Evolutionary conservation across 2,329 filamentous ascomycete genomes (phyloP).

Genomic region (Eurotiales sp.): DNA sequence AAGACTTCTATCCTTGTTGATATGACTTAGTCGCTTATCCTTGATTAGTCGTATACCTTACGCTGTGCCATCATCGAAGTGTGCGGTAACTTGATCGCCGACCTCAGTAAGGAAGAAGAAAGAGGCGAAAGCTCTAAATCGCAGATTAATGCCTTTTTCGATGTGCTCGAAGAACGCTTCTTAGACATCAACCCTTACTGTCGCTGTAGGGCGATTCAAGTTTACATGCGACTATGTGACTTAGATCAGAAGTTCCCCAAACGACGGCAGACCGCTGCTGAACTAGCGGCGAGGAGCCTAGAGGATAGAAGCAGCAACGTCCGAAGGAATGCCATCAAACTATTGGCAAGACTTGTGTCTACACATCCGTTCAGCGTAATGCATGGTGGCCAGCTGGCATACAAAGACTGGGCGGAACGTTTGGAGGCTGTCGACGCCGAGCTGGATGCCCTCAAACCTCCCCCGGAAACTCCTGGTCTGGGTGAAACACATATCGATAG

Average conservation of each 20-base stretch:
- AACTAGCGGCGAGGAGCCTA: conserved; percentile 81
- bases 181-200: conserved; percentile 96
- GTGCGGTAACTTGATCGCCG: conserved; percentile 88
- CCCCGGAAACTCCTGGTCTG: conserved; percentile 68
- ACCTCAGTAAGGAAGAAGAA: conserved; percentile 88
- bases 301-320: conserved; percentile 99
- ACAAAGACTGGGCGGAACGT: conserved; percentile 79
- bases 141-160: conserved; percentile 94
- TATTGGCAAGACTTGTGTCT: conserved; percentile 81
- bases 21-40: neutral
- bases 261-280: conserved; percentile 78
- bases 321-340: conserved; percentile 87
- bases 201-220: conserved; percentile 84
- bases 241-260: conserved; percentile 96
- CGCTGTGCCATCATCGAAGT: conserved; percentile 94
- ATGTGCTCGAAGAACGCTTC: conserved; percentile 93
- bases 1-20: neutral
- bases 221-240: conserved; percentile 86
- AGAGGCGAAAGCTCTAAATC: conserved; percentile 88
- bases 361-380: conserved; percentile 92
- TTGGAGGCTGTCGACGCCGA: conserved; percentile 80
- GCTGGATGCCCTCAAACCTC: conserved; percentile 75
- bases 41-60: conserved; percentile 74
- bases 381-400: conserved; percentile 80
- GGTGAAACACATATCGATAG: conserved; percentile 71